Evolutionary conservation across 2,329 filamentous ascomycete species (phyloP), one percentile per base, ranked within the genome.

Genomic region (Ceratocystiopsis sp.): DNA sequence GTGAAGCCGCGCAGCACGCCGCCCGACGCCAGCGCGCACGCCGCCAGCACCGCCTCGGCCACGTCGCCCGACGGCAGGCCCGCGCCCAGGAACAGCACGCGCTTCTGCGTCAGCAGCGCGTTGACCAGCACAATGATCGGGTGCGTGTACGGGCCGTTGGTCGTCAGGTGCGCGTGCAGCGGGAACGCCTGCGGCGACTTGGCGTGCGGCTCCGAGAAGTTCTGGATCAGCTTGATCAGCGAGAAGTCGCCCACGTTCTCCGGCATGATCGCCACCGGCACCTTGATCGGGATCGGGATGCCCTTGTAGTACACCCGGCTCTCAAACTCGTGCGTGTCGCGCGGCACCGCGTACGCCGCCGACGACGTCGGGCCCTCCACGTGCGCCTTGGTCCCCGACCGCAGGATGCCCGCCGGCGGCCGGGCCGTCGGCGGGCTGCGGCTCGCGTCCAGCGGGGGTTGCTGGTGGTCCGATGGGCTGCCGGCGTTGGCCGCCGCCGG

Each of bases 191-290:
- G 83, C 4, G 85, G 83, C 11, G 80, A 74, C 53, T 85, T 80
- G n/a, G 78, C 64, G 59, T 96, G 89, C 16, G 83, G 71, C 12
- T 79, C 77, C 37, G 84, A 84, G 59, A 96, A 96, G 43, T 84
- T 94, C 54, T 94, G 86, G 50, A 98, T 94, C 43, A 98, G 76
- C 60, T 96, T 96, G 63, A 98, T 83, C 45, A 98, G 71, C 35
- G 87, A 96, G 57, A 98, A 98, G 62, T 98, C 91, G 48, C 91
- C 91, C 15, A 98, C 91, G 0, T 84, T 95, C 65, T 98, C 91
- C 2, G 87, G 84, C 66, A 87, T 89, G 45, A 93, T 74, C 12
- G 91, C 87, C 4, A 89, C 87, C 0, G 91, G 91, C 9, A 98
- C 80, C 62, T 96, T 96, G 64, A 98, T 85, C 1, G 91, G 91